Percentiles rank a stretch among this genome's conserved stretches.
Evolutionary conservation across 1,284 basidiomycete genomes (phyloP).

Genomic region (Papiliotrema laurentii): DNA sequence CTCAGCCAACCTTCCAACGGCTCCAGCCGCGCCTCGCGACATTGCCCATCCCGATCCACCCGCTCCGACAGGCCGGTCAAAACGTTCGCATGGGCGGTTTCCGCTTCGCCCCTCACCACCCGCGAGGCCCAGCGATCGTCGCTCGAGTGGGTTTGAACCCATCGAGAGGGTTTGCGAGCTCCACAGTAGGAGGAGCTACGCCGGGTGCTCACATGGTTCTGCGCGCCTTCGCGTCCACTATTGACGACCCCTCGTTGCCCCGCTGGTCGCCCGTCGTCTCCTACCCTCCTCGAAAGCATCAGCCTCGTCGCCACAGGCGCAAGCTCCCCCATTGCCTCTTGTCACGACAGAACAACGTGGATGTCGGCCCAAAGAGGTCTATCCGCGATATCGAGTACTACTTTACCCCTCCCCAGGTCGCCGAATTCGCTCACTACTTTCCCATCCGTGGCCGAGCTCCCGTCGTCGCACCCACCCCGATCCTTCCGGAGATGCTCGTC

Average conservation of each 20-base stretch:
- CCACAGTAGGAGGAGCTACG: slow-evolving; percentile 12
- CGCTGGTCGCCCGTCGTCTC: too few relatives aligned
- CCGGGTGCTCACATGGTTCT: slow-evolving; percentile 27
- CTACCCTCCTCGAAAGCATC: slow-evolving; percentile 13
- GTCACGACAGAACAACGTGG: too few relatives aligned
- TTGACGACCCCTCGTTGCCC: too few relatives aligned
- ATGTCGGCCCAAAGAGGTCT: too few relatives aligned
- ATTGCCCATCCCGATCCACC: slow-evolving; percentile 13
- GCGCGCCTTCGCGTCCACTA: slow-evolving; percentile 35
- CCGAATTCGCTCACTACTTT: too few relatives aligned
- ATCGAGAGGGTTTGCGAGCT: slow-evolving; percentile 29
- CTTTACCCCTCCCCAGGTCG: too few relatives aligned
- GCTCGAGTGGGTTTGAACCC: slow-evolving; percentile 32
- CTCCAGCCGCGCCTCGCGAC: slow-evolving; percentile 8
- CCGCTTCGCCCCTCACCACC: slow-evolving; percentile 6
- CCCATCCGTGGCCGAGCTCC: slow-evolving; percentile 14
- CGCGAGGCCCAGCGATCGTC: slow-evolving; percentile 21
- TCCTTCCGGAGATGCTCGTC: slow-evolving; percentile 29
- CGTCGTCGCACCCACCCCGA: slow-evolving; percentile 18
- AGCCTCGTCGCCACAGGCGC: neutral
- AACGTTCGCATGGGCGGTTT: neutral
- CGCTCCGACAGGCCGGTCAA: neutral
- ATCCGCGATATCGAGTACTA: slow-evolving; percentile 23
- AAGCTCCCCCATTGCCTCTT: too few relatives aligned
- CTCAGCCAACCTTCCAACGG: slow-evolving; percentile 12